Conservation (phyloP, 768 basidiomycete species). For the Pleurotus salmoneostramineus region DNA sequence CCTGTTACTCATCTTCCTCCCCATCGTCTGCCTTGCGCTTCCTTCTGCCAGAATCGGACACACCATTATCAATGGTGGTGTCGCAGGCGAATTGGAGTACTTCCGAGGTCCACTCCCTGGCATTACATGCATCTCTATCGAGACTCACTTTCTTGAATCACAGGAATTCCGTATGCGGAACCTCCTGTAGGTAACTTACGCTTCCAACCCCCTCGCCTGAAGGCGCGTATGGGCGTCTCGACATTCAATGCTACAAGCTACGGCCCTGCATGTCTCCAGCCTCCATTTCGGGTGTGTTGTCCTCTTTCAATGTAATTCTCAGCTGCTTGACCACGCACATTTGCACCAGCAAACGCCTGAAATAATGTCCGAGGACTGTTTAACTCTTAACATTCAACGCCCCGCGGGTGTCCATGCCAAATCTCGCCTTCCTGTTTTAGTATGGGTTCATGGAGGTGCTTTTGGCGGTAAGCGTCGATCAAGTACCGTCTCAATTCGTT, state of each 20-base stretch:
- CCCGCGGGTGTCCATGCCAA: slow-evolving; percentile 18
- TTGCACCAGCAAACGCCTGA: not conserved
- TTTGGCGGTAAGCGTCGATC: no score
- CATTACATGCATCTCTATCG: no score
- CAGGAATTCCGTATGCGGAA: not conserved
- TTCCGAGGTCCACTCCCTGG: not conserved
- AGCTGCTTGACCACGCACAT: not conserved
- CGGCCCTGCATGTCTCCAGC: no score
- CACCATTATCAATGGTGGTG: not conserved
- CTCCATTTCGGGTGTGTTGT: no score
- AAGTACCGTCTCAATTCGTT: no score
- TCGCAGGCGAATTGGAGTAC: not conserved
- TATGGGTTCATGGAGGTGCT: slow-evolving; percentile 21
- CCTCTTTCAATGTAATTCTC: no score
- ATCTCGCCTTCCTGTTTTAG: slow-evolving; percentile 32
- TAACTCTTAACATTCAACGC: slow-evolving; percentile 40
- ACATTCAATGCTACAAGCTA: no score
- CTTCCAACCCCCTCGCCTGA: not conserved
- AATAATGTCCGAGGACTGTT: slow-evolving; percentile 39
- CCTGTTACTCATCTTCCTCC: not conserved
- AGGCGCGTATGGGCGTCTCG: no score
- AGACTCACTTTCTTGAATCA: no score
- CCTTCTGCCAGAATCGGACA: not conserved
- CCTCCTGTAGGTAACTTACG: not conserved
- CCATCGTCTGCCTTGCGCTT: not conserved